Base-by-base conservation (phyloP, 2,329 filamentous ascomycete genomes). In the Aspergillus awamori region DNA sequence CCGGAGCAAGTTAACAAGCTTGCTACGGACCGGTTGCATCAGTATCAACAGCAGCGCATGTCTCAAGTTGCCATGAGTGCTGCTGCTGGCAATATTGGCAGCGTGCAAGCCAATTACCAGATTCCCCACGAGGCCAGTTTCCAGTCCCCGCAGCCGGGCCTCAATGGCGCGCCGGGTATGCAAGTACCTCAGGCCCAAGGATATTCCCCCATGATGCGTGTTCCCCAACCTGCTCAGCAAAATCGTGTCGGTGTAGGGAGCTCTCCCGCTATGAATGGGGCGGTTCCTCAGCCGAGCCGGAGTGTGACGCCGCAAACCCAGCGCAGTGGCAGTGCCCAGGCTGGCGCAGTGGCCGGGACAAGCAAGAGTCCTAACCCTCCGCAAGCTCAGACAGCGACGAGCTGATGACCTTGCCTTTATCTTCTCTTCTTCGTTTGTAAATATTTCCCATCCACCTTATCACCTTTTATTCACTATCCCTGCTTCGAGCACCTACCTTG, bases 1-100 rank as follows among this genome's bases (percentile, higher is more conserved):
- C 78, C 80, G 3, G 84, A 87, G 26, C 83, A 87, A 70, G 77
- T 87, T 8, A 81, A 77, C 59, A 79, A 80, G 43, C 70, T 84
- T 63, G 83, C 85, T 3, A 83, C 80, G 1, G 81, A 85, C 39
- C 79, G 81, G 52, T 73, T 85, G 43, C 74, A 79, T 61, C 76
- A 79, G 62, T 77, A 79, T 64, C 80, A 82, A 63, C 80, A 78
- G 64, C 79, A 77, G 67, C 76, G 73, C 52, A 80, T 80, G 71
- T 81, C 80, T n/a, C 81, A 83, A 67, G 81, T 78, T 43, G 81
- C 82, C 2, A 80, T 84, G 72, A 82, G 81, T 69, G 81, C 82
- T 20, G 82, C 80, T 17, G 80, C 81, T 20, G 81, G 81, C 51
- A 80, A 79, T 61, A 75, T 80, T 43, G 77, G 72, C 6, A 72